phyloP scores from a whole-genome alignment of 2,329 filamentous ascomycete species.

The Colletotrichum liriopes region DNA sequence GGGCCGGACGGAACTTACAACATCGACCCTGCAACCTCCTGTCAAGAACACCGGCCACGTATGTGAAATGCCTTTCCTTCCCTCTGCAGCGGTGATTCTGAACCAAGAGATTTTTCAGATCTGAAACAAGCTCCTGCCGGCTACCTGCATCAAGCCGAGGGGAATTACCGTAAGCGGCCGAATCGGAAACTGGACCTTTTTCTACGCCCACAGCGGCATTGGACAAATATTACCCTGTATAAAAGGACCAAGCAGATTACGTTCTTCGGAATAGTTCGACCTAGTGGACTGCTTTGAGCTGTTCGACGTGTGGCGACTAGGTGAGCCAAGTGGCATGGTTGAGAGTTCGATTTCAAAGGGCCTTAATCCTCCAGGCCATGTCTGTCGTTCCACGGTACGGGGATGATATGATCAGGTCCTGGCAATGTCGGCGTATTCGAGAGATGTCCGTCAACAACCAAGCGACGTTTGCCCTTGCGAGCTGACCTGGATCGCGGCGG shows the following conservation, averaged over 20 bases:
- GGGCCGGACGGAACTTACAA: neutral
- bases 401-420: neutral
- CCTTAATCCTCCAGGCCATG: neutral
- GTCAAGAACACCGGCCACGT: neutral
- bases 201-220: neutral
- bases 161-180: neutral
- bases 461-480: neutral
- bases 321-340: neutral
- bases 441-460: slow-evolving; percentile 1
- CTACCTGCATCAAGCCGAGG: neutral
- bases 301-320: neutral
- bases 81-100: neutral
- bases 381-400: slow-evolving; percentile 12
- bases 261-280: neutral
- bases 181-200: neutral
- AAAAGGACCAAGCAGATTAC: neutral
- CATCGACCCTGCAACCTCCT: neutral
- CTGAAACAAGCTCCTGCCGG: neutral
- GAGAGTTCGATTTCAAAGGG: neutral
- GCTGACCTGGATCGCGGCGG: slow-evolving; percentile 3
- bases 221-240: neutral
- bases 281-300: too few relatives aligned
- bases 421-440: neutral
- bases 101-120: neutral
- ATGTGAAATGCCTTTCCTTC: too few relatives aligned